A percentile compares a stretch with the other conserved stretches of the same genome.
These are phyloP conservation scores for Carpinus fangiana DNA, from an alignment of 306 rosid genomes.

Conservation along the genomic window DNA sequence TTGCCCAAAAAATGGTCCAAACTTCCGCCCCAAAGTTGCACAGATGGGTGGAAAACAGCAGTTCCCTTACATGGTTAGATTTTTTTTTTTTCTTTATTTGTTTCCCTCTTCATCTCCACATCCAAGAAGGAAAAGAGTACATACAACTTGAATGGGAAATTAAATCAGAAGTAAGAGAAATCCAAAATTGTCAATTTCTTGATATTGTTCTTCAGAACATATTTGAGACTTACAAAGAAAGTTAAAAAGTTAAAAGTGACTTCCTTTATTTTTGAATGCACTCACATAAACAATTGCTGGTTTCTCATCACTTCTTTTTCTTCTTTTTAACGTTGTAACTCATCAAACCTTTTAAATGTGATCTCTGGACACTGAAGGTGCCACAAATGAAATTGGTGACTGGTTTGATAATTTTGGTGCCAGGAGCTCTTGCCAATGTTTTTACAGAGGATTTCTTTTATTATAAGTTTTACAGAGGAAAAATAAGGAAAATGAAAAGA, in stretches of 20 bases:
- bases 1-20: conserved; percentile 88
- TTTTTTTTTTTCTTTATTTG: conserved; percentile 7
- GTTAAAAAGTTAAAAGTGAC: not conserved
- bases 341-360: not conserved
- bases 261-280: not conserved
- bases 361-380: not conserved
- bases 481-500: not conserved
- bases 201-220: not conserved
- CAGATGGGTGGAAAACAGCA: conserved; percentile 91
- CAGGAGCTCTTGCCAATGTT: not conserved
- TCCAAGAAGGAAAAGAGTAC: not conserved
- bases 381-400: not conserved
- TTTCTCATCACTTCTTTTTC: not conserved
- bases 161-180: conserved; percentile 16
- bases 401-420: not conserved
- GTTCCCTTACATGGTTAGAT: conserved; percentile 92
- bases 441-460: too few relatives aligned
- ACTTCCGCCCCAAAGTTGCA: conserved; percentile 81
- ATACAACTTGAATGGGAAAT: not conserved
- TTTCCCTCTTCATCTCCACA: not conserved
- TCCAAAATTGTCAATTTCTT: conserved; percentile 1
- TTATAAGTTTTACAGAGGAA: not conserved
- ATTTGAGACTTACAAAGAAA: not conserved
- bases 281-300: not conserved
- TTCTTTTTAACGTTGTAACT: not conserved